phyloP scores from a whole-genome alignment of 352 stramenopile genomes.

The Pythium periplocum region DNA sequence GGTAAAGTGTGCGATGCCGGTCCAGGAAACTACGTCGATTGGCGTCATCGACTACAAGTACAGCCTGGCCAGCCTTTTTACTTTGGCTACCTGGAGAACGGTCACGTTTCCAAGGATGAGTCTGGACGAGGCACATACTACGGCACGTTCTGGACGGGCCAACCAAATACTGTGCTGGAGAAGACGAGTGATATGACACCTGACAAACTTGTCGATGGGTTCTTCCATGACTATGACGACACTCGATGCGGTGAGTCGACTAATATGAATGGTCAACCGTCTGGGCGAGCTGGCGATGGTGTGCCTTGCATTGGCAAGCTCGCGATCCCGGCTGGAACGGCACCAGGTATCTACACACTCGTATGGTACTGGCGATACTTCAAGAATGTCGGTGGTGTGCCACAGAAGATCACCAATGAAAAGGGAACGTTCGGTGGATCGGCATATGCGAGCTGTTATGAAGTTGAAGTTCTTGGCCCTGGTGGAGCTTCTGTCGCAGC shows the following conservation, averaged over 20 bases:
- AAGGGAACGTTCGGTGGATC: conserved; percentile 32
- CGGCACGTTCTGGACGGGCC: conserved; percentile 43
- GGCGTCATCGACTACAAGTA: conserved; percentile 17
- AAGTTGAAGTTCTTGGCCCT: conserved; percentile 31
- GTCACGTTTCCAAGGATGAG: conserved; percentile 49
- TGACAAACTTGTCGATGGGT: conserved; percentile 36
- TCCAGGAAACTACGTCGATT: conserved; percentile 19
- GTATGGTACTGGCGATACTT: conserved; percentile 64
- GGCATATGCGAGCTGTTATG: conserved; percentile 43
- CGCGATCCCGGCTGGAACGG: conserved; percentile 24
- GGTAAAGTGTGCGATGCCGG: conserved; percentile 22
- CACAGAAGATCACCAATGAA: conserved; percentile 15
- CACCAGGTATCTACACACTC: conserved; percentile 39
- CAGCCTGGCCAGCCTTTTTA: conserved; percentile 27
- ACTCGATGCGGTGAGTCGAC: conserved; percentile 35
- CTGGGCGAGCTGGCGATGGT: conserved; percentile 26
- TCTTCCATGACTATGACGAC: conserved; percentile 51
- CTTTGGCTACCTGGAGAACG: conserved; percentile 47
- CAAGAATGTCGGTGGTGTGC: not conserved
- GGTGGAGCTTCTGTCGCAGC: not conserved
- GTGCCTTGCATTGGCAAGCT: conserved; percentile 35
- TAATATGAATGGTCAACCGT: not conserved
- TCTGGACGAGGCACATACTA: conserved; percentile 35
- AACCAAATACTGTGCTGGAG: conserved; percentile 22
- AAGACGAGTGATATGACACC: conserved; percentile 33